Evolutionary conservation across 345 rosid genomes (phyloP).

Genomic region (Murraya koenigii): DNA sequence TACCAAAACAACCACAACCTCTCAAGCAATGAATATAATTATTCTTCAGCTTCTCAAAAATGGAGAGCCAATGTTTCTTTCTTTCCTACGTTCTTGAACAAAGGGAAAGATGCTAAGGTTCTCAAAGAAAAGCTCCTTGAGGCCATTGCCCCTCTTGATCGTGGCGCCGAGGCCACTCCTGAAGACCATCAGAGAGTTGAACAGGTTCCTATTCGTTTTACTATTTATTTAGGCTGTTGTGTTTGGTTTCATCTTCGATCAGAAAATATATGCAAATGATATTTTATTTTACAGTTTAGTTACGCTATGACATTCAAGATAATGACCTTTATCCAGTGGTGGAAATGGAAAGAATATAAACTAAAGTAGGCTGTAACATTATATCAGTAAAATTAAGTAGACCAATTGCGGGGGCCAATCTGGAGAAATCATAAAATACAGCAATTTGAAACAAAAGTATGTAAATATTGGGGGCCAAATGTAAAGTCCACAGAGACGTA

Average conservation of each 20-base stretch:
- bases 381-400: too few species aligned
- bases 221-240: too few species aligned
- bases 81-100: slow-evolving; percentile 73
- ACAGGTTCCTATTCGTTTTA: slow-evolving; percentile 35
- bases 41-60: slow-evolving; percentile 19
- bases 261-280: background rate
- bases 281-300: too few species aligned
- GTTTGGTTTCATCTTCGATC: background rate
- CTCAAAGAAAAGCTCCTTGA: slow-evolving; percentile 74
- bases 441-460: too few species aligned
- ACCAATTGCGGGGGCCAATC: too few species aligned
- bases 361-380: too few species aligned
- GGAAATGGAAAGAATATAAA: too few species aligned
- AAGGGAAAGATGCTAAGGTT: slow-evolving; percentile 50
- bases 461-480: too few species aligned
- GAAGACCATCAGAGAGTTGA: slow-evolving; percentile 78
- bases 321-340: too few species aligned
- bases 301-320: too few species aligned
- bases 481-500: too few species aligned
- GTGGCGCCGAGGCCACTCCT: slow-evolving; percentile 75
- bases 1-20: slow-evolving; percentile 10
- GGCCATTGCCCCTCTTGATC: slow-evolving; percentile 66
- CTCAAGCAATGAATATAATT: background rate
- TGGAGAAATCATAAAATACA: too few species aligned
- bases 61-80: slow-evolving; percentile 65